Conservation (phyloP, 306 rosid genomes). For the Acacia crassicarpa region DNA sequence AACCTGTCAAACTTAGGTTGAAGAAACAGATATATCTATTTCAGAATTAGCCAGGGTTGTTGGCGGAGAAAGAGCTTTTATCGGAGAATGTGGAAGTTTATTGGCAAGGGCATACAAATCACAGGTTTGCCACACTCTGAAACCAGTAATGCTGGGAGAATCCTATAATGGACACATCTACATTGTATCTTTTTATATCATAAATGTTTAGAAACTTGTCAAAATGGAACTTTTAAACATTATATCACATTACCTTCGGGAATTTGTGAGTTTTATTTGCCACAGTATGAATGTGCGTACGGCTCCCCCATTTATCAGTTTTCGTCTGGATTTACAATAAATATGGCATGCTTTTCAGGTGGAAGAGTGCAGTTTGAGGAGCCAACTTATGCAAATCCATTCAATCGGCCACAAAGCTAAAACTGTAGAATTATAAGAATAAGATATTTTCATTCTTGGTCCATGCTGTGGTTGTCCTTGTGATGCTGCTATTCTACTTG, state of each 20-base stretch:
- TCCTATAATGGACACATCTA: neutral
- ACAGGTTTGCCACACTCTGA: conserved; percentile 52
- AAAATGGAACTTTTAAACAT: neutral
- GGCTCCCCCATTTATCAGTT: neutral
- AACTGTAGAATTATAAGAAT: conserved; percentile 20
- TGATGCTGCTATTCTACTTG: neutral
- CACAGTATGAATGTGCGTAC: neutral
- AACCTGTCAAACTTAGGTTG: conserved; percentile 51
- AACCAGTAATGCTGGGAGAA: neutral
- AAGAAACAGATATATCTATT: conserved; percentile 60
- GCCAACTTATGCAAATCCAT: conserved; percentile 64
- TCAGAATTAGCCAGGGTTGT: conserved; percentile 70
- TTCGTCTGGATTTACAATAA: neutral
- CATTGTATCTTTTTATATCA: neutral
- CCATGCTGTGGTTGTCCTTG: neutral
- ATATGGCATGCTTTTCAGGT: conserved; percentile 52
- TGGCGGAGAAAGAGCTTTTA: conserved; percentile 68
- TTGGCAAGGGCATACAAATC: conserved; percentile 56
- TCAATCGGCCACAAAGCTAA: conserved; percentile 25
- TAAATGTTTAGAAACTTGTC: neutral
- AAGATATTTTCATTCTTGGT: conserved; percentile 25
- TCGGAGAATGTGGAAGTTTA: conserved; percentile 67
- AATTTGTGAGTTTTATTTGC: neutral
- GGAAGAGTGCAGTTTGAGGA: conserved; percentile 79
- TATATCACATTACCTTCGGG: neutral